Evolutionary conservation across 164 flowering plant genomes (phyloP), one percentile per base, ranked within the genome.

Genomic region (Umbellularia californica): DNA sequence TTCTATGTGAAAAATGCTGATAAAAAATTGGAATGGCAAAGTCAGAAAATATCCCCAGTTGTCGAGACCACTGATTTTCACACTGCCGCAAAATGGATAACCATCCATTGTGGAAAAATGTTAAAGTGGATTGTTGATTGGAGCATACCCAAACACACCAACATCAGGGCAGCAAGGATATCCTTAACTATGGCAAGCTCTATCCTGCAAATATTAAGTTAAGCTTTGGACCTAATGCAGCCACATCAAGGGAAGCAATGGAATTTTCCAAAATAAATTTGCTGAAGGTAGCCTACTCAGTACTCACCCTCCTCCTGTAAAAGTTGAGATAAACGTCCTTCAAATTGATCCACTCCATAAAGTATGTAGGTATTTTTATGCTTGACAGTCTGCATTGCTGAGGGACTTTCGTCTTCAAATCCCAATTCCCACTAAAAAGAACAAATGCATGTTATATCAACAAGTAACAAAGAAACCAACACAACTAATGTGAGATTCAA

Each of bases 331-430:
- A 93, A 41, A 90, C 79, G 72, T 95, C 99, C 83, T 95, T 95
- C 77, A 95, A 77, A 84, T 95, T 95, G 79, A 95, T 91, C 99
- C 98, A 95, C 78, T 95, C 98, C 90, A 83, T 88, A 77, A 95
- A 93, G 80, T 92, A 95, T 17, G 82, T 71, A 2, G 99, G 97
- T 69, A 89, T 86, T 74, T 86, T 83, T 81, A 92, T 82, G 65
- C 80, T 78, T 13, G 97, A 83, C 69, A 86, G 94, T 66, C 72
- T 81, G 83, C 99, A 95, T 67, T 95, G 99, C 82, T 90, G 86
- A 77, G 99, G 99, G 30, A 95, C 74, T 84, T 95, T 90, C 58
- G 97, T 95, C 81, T 93, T 95, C 83, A 95, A 65, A 83, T 95
- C 98, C 99, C 99, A 95, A 76, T 95, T 93, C 35, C 98, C 99